phyloP scores from a whole-genome alignment of 2,329 filamentous ascomycete species.

The Magnaporthiopsis rhizophila region DNA sequence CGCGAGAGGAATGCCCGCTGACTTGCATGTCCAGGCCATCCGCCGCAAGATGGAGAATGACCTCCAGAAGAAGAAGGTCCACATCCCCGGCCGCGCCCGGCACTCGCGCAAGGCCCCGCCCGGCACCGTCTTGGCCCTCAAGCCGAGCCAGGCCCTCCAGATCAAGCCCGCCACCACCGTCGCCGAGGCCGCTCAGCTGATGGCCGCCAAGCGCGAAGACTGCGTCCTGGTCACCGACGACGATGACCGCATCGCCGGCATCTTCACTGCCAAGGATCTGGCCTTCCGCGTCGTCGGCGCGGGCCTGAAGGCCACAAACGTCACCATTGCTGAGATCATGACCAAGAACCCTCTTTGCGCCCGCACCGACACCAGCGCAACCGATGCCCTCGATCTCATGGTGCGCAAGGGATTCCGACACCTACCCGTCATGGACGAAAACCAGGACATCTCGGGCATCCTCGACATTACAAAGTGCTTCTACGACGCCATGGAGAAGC shows the following conservation, averaged over 20 bases:
- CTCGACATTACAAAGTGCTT: constrained; percentile 99
- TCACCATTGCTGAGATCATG: constrained; percentile 98
- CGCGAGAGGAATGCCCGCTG: constrained; percentile 20
- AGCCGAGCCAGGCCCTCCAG: constrained; percentile 91
- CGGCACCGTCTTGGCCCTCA: constrained; percentile 89
- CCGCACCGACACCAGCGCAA: constrained; percentile 94
- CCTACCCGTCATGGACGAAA: constrained; percentile 98
- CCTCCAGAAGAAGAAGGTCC: constrained; percentile 87
- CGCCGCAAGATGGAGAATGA: constrained; percentile 95
- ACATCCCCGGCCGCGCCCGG: constrained; percentile 66
- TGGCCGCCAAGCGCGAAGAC: constrained; percentile 98
- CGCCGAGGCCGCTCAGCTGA: constrained; percentile 92
- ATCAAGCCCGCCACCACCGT: constrained; percentile 95
- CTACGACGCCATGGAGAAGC: constrained; percentile 99
- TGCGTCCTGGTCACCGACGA: constrained; percentile 97
- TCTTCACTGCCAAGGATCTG: constrained; percentile 97
- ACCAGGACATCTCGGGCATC: constrained; percentile 97
- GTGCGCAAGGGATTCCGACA: constrained; percentile 97
- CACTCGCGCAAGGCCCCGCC: constrained; percentile 90
- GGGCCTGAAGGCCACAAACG: constrained; percentile 78
- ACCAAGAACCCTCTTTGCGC: constrained; percentile 98
- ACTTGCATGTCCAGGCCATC: constrained; percentile 62
- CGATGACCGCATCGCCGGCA: constrained; percentile 94
- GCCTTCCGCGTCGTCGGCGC: constrained; percentile 93
- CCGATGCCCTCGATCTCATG: constrained; percentile 95